phyloP scores from a whole-genome alignment of 2,329 filamentous ascomycete genomes.

The Elsinoe arachidis region DNA sequence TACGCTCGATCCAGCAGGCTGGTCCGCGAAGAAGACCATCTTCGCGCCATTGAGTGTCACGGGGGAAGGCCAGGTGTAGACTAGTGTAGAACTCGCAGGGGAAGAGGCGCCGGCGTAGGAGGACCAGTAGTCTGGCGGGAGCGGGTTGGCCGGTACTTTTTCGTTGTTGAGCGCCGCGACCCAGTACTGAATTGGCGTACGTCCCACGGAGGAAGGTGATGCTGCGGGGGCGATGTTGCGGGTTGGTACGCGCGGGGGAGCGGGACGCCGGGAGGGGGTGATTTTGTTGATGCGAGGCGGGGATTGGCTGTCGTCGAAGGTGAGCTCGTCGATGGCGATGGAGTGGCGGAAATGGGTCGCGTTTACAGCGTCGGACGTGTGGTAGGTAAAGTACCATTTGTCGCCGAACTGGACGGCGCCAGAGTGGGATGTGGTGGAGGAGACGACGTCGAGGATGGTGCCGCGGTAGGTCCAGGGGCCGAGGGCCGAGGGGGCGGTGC shows the following conservation, averaged over 20 bases:
- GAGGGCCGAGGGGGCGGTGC: constrained; percentile 6
- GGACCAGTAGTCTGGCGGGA: constrained; percentile 11
- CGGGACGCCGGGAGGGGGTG: constrained; percentile 1
- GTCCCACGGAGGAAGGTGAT: neutral
- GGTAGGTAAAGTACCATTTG: constrained; percentile 14
- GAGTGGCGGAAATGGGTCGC: constrained; percentile 12
- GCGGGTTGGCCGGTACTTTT: neutral
- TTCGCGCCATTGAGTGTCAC: neutral
- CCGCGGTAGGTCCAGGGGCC: constrained; percentile 15
- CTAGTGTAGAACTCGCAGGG: neutral
- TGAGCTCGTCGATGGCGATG: constrained; percentile 12
- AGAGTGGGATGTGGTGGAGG: constrained; percentile 12
- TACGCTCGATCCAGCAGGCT: neutral
- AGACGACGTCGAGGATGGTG: constrained; percentile 11
- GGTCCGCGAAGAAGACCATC: constrained; percentile 9
- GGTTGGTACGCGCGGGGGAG: neutral
- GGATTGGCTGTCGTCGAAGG: constrained; percentile 6
- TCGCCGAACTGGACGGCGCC: constrained; percentile 12
- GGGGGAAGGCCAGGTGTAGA: neutral
- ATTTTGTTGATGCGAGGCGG: constrained; percentile 9
- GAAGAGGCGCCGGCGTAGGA: neutral
- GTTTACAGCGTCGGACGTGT: constrained; percentile 8
- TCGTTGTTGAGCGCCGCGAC: neutral
- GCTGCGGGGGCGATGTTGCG: constrained; percentile 1
- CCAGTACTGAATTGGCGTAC: neutral